phyloP scores from a whole-genome alignment of 306 rosid genomes.

The Cicer chorassanicum region DNA sequence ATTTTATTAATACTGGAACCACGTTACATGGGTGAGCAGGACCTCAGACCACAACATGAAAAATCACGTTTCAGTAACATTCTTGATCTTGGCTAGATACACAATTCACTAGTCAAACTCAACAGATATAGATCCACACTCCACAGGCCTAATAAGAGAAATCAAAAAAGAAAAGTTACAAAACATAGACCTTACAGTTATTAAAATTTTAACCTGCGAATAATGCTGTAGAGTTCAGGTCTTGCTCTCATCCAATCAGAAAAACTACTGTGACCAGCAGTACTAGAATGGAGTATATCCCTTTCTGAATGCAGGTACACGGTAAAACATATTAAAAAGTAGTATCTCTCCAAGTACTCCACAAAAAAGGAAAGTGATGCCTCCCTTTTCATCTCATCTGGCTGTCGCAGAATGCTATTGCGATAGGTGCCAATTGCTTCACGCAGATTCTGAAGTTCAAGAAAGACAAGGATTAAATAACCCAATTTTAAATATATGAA shows the following conservation, averaged over 20 bases:
- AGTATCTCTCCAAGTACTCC: conserved; percentile 96
- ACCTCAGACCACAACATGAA: not conserved
- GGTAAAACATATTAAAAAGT: conserved; percentile 93
- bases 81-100: conserved; percentile 11
- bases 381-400: conserved; percentile 95
- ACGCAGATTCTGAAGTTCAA: conserved; percentile 72
- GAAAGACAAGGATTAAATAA: conserved; percentile 40
- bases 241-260: conserved; percentile 93
- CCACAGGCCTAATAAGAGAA: conserved; percentile 15
- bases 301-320: conserved; percentile 84
- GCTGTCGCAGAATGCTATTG: conserved; percentile 79
- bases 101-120: conserved; percentile 17
- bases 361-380: conserved; percentile 81
- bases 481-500: conserved; percentile 39
- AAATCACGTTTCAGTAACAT: conserved; percentile 16
- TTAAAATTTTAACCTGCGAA: conserved; percentile 68
- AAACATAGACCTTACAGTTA: conserved; percentile 32
- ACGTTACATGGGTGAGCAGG: not conserved
- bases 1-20: conserved; percentile 26
- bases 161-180: not conserved
- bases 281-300: conserved; percentile 59
- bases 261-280: conserved; percentile 58
- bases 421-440: conserved; percentile 93
- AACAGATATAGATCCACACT: conserved; percentile 5
- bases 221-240: conserved; percentile 88